Conservation (phyloP, 352 stramenopile genomes). For the Saprolegnia diclina region DNA sequence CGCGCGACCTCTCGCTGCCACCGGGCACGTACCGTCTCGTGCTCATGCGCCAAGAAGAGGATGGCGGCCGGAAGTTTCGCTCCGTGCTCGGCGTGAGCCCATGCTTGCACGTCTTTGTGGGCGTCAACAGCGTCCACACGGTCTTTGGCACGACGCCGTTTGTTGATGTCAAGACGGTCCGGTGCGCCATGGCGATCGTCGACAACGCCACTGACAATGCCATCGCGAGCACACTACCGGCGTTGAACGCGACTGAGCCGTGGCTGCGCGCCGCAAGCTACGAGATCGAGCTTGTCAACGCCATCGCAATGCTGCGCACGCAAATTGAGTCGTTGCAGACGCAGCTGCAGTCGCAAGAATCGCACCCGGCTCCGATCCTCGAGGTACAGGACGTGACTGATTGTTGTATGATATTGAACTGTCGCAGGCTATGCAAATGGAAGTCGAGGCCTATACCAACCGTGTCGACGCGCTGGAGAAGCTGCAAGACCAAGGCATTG, state of each 20-base stretch:
- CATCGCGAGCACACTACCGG: not conserved
- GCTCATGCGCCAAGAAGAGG: slow-evolving; percentile 2
- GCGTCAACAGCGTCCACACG: slow-evolving; percentile 47
- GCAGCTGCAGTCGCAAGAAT: not conserved
- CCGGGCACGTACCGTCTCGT: slow-evolving; percentile 11
- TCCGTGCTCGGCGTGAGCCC: slow-evolving; percentile 32
- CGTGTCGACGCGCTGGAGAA: too few species aligned
- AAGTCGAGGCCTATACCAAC: too few species aligned
- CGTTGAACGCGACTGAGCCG: not conserved
- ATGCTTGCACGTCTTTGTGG: slow-evolving; percentile 38
- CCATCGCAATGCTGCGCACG: not conserved
- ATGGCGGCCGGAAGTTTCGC: slow-evolving; percentile 32
- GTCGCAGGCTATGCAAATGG: too few species aligned
- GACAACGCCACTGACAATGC: not conserved
- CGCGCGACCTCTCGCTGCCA: slow-evolving; percentile 7
- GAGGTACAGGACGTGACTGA: not conserved
- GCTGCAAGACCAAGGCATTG: too few species aligned
- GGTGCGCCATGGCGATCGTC: slow-evolving; percentile 8
- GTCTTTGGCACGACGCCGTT: slow-evolving; percentile 51
- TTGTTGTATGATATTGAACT: too few species aligned
- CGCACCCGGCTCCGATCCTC: not conserved
- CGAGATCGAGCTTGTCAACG: slow-evolving; percentile 10
- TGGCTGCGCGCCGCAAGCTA: slow-evolving; percentile 2
- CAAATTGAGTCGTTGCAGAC: not conserved
- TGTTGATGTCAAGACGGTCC: slow-evolving; percentile 43